These are phyloP conservation scores for Phyllachora maydis DNA, from an alignment of 2,329 filamentous ascomycete species.

Conservation along the genomic window DNA sequence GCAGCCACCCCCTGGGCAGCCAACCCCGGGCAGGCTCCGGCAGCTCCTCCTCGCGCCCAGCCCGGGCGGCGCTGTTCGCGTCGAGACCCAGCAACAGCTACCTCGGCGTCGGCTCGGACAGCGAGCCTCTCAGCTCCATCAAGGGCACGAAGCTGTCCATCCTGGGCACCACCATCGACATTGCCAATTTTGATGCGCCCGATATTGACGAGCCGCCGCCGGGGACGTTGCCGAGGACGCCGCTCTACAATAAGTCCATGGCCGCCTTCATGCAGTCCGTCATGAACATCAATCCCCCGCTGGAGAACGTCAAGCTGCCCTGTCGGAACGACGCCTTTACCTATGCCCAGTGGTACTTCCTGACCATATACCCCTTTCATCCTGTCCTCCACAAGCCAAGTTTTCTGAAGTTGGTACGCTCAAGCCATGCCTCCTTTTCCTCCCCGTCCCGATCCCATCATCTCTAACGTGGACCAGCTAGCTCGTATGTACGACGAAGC, in stretches of 20 bases:
- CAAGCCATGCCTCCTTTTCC: background rate
- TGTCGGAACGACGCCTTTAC: conserved; percentile 40
- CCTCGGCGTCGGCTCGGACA: conserved; percentile 42
- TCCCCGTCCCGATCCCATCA: conserved; percentile 2
- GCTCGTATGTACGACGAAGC: conserved; percentile 50
- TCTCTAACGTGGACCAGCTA: conserved; percentile 19
- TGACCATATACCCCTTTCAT: conserved; percentile 48
- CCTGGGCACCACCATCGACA: conserved; percentile 61
- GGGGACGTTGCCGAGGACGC: conserved; percentile 17
- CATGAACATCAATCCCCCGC: conserved; percentile 35
- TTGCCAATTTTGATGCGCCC: conserved; percentile 47
- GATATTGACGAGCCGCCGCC: conserved; percentile 41
- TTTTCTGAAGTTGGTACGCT: conserved; percentile 44
- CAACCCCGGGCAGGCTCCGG: conserved; percentile 5
- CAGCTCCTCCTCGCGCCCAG: conserved; percentile 11
- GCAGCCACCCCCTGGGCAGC: too few relatives aligned
- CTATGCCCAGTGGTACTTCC: conserved; percentile 58
- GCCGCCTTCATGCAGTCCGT: conserved; percentile 46
- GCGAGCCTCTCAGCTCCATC: conserved; percentile 48
- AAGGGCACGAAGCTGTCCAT: conserved; percentile 60
- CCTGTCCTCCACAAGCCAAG: conserved; percentile 61
- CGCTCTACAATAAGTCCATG: conserved; percentile 51
- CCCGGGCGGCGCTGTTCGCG: conserved; percentile 12
- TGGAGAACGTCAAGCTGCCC: conserved; percentile 38
- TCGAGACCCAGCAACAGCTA: conserved; percentile 37